Base-by-base conservation (phyloP, 1,284 basidiomycete genomes). In the Puccinia hordei region DNA sequence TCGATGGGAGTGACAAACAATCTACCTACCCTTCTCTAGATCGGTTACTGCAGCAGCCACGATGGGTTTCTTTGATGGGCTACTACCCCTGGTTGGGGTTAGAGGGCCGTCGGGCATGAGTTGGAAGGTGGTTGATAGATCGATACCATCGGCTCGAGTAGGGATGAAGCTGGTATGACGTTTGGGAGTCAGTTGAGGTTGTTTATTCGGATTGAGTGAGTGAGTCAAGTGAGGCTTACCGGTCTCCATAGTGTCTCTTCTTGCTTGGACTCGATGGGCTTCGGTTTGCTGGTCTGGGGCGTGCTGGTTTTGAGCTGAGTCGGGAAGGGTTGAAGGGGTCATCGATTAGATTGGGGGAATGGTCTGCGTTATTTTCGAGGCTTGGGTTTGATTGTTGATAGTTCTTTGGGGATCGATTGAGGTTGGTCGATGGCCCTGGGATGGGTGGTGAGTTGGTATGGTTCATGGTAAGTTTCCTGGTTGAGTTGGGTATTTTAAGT, bases 11-110 rank as follows among this genome's bases (percentile, higher is more conserved):
- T n/a, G n/a, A n/a, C n/a, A n/a, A n/a, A n/a, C n/a, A n/a, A n/a
- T n/a, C n/a, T n/a, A n/a, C n/a, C n/a, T 57, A 80, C 77, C 77
- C 63, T 80, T 71, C 33, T 80, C 77, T 19, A 80, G 33, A 71
- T 80, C 77, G 27, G 66, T 80, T 15, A 80, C 68, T 24, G 68
- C 68, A 15, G 66, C 77, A n/a, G n/a, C n/a, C 3, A 80, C 77
- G 0, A 80, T 68, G 30, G 68, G 72, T 46, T 80, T 80, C 65
- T 69, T 78, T 6, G 71, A 73, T 17, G 51, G 51, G n/a, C 4
- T 57, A 12, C 17, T 8, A 22, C 30, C 46, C 13, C 77, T 55
- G 24, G 77, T 80, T 49, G 77, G 77, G 33, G 77, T 72, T 4
- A 57, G 33, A 13, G 77, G 77, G 2, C 55, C 17, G 24, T 80